Base-by-base conservation (phyloP, 2,329 filamentous ascomycete species). In the Cladosporium sp. region DNA sequence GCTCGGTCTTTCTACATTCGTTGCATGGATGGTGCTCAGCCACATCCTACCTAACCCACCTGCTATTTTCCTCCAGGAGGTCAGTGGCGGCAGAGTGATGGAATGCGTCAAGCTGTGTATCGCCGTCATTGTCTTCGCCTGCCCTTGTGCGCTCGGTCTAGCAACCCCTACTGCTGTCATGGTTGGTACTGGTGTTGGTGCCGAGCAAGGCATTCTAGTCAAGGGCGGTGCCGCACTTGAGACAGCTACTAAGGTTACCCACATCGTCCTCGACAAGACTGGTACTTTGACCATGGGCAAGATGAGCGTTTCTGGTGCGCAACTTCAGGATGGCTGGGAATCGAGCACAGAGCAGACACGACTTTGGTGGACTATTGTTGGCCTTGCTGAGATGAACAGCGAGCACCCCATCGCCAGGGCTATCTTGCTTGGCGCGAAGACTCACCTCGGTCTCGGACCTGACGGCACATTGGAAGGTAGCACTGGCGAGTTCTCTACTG, bases 81-180 rank as follows among this genome's bases (percentile, higher is more conserved):
- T 84, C 45, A 93, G 89, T 69, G 94, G 94, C 62, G 94, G 94
- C 58, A 93, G 90, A 72, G 80, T 97, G 63, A 97, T 99, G 90
- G 90, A 97, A 2, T 99, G 94, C 72, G 80, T 97, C 63, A 95
- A 97, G 78, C 86, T 99, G 15, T 97, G 94, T 75, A 99, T 99
- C 67, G 96, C 94, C 0, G 94, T 99, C 65, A 96, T 99, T 70
- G 94, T 97, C 19, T 97, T 99, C 73, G 94, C 94, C 4, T 99
- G 94, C 70, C 94, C 94, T 17, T 99, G 94, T 71, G 94, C 94
- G 1, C 84, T 99, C n/a, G 94, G 94, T 58, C 82, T 99, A 17
- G 92, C 92, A 22, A 97, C 94, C 1, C 94, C 94, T 2, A 99
- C 94, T 0, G 94, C 94, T 2, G 92, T 99, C 72, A 97, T 99